Conservation (phyloP, 495 filamentous ascomycete genomes). For the Penicilliopsis zonata region DNA sequence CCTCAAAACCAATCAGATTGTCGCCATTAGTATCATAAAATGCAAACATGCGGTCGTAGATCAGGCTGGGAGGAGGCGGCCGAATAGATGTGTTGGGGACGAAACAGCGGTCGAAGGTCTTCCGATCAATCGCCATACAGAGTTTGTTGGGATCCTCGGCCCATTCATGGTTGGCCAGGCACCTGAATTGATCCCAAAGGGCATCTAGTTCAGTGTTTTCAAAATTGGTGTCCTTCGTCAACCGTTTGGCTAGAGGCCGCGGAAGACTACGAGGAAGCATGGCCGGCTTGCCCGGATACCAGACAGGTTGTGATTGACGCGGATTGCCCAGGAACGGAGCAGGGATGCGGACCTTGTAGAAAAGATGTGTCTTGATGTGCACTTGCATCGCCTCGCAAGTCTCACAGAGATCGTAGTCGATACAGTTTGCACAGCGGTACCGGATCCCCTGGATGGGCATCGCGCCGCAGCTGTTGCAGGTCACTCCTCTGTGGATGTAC, state of each 20-base stretch:
- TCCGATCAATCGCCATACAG: conserved; percentile 73
- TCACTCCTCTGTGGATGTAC: conserved; percentile 88
- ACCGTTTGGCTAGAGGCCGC: conserved; percentile 45
- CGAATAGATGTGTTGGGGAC: conserved; percentile 67
- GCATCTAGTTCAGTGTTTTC: conserved; percentile 80
- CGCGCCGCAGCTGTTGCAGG: conserved; percentile 75
- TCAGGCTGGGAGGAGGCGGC: conserved; percentile 69
- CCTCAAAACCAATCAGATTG: conserved; percentile 83
- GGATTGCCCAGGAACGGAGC: conserved; percentile 55
- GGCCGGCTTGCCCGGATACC: conserved; percentile 83
- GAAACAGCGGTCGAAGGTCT: conserved; percentile 83
- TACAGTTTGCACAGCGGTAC: conserved; percentile 85
- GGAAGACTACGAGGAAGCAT: conserved; percentile 52
- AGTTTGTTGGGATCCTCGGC: conserved; percentile 67
- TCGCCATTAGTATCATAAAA: conserved; percentile 90
- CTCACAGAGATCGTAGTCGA: conserved; percentile 86
- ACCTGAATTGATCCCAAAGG: conserved; percentile 92
- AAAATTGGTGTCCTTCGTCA: conserved; percentile 62
- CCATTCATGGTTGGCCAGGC: conserved; percentile 78
- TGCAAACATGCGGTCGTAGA: conserved; percentile 91
- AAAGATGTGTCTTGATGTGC: conserved; percentile 86
- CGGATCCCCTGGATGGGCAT: conserved; percentile 84
- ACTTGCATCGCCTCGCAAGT: conserved; percentile 74
- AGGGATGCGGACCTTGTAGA: conserved; percentile 82
- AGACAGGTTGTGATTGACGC: conserved; percentile 60